Percentiles rank a stretch among this genome's conserved stretches.
Conservation (phyloP, 2,329 filamentous ascomycete species). For the Ceratocystis cacaofunesta region DNA sequence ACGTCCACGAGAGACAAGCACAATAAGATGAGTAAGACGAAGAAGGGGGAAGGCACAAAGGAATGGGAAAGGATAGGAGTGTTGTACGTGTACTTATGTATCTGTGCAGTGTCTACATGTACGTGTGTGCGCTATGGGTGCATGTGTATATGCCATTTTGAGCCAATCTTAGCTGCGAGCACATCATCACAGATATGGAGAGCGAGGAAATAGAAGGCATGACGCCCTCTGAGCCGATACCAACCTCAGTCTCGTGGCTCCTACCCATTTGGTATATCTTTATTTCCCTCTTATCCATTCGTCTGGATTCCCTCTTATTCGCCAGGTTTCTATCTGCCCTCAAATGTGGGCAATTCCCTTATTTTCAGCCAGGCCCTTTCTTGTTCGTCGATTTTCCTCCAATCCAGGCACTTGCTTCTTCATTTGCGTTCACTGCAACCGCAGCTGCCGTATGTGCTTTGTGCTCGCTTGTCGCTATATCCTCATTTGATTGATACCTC, state of each 20-base stretch:
- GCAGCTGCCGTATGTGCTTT: not conserved
- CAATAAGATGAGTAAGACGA: too few relatives aligned
- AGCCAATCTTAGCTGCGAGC: constrained; percentile 3
- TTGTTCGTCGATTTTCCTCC: not conserved
- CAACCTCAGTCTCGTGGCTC: not conserved
- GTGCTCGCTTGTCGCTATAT: not conserved
- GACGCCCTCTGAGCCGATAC: not conserved
- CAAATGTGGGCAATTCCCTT: not conserved
- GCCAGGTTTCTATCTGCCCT: not conserved
- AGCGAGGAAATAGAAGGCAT: too few relatives aligned
- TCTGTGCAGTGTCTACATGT: not conserved
- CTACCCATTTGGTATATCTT: not conserved
- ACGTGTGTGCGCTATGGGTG: not conserved
- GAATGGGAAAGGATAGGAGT: not conserved
- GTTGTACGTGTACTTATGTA: not conserved
- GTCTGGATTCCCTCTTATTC: not conserved
- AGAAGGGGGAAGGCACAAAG: too few relatives aligned
- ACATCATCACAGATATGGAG: not conserved
- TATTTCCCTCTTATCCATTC: not conserved
- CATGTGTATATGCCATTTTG: not conserved
- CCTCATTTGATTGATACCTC: not conserved
- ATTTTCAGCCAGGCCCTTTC: not conserved
- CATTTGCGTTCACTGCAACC: not conserved
- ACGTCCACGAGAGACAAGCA: too few relatives aligned
- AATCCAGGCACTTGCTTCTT: not conserved